Evolutionary conservation across 1,284 basidiomycete species (phyloP).

Genomic region (Gymnopus androsaceus): DNA sequence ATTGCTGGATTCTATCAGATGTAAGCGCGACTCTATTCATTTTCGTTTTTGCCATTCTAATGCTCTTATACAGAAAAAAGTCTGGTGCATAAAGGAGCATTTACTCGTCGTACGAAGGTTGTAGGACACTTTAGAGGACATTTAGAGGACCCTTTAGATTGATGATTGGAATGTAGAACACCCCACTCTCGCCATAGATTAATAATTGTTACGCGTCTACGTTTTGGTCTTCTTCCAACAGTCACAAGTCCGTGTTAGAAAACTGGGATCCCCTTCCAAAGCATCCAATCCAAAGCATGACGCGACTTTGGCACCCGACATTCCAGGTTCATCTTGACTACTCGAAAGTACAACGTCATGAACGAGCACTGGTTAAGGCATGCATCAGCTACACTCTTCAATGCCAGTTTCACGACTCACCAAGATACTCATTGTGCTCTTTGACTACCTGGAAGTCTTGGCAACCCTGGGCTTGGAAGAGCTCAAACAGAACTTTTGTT

Average conservation of each 20-base stretch:
- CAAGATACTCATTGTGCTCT: slow-evolving; percentile 46
- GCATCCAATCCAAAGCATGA: slow-evolving; percentile 65
- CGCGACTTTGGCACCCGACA: slow-evolving; percentile 58
- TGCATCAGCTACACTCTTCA: not conserved
- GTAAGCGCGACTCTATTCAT: slow-evolving; percentile 44
- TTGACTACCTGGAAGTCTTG: slow-evolving; percentile 60
- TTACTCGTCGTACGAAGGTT: not conserved
- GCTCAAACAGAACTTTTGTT: slow-evolving; percentile 69
- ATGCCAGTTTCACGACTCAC: slow-evolving; percentile 34
- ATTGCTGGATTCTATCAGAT: slow-evolving; percentile 62
- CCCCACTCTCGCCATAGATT: not conserved
- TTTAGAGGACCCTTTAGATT: too few species aligned
- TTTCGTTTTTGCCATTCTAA: slow-evolving; percentile 2
- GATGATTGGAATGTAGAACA: not conserved
- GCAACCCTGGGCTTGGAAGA: slow-evolving; percentile 70
- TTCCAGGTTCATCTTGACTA: slow-evolving; percentile 49
- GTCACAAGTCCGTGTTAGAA: slow-evolving; percentile 64
- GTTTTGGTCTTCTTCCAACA: slow-evolving; percentile 45
- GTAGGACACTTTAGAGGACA: not conserved
- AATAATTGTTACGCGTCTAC: not conserved
- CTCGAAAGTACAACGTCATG: slow-evolving; percentile 67
- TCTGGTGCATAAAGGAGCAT: slow-evolving; percentile 25
- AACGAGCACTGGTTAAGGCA: slow-evolving; percentile 58
- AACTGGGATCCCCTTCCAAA: slow-evolving; percentile 60
- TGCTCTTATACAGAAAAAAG: slow-evolving; percentile 33